phyloP scores from a whole-genome alignment of 768 basidiomycete species.

The Lepiota subincarnata region DNA sequence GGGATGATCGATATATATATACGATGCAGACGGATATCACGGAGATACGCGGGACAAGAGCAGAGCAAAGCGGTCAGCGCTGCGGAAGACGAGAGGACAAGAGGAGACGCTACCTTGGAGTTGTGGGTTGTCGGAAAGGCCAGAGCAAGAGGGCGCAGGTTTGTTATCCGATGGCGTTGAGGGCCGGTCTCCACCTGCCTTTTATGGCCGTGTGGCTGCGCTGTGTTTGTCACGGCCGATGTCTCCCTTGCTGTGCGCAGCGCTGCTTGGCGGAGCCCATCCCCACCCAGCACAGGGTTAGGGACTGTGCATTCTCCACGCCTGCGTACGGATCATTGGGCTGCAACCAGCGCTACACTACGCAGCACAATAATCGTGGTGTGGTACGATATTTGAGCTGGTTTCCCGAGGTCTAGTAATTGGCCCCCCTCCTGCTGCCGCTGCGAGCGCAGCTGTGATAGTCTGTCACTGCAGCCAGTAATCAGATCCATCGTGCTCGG shows the following conservation, averaged over 20 bases:
- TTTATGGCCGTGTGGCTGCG: slow-evolving; percentile 5
- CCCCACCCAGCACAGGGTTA: background rate
- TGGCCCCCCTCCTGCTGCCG: too few species aligned
- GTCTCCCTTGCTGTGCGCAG: background rate
- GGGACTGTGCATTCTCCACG: background rate
- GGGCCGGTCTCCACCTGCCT: slow-evolving; percentile 5
- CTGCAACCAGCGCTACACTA: background rate
- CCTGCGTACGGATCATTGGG: background rate
- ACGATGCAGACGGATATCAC: background rate
- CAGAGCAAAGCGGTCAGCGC: background rate
- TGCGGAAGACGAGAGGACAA: background rate
- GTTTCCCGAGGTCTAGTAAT: too few species aligned
- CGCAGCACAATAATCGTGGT: background rate
- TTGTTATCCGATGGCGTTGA: slow-evolving; percentile 11
- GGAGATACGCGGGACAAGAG: background rate
- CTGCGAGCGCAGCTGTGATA: background rate
- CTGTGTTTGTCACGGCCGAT: slow-evolving; percentile 1
- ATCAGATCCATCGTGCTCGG: background rate
- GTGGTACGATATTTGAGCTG: background rate
- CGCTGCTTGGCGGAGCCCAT: background rate
- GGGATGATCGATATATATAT: slow-evolving; percentile 15
- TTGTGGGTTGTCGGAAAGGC: background rate
- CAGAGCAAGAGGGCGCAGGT: background rate
- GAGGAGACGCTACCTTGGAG: background rate
- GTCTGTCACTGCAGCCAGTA: background rate